phyloP scores from a whole-genome alignment of 163 green algal genomes.

The Scenedesmus sp. region DNA sequence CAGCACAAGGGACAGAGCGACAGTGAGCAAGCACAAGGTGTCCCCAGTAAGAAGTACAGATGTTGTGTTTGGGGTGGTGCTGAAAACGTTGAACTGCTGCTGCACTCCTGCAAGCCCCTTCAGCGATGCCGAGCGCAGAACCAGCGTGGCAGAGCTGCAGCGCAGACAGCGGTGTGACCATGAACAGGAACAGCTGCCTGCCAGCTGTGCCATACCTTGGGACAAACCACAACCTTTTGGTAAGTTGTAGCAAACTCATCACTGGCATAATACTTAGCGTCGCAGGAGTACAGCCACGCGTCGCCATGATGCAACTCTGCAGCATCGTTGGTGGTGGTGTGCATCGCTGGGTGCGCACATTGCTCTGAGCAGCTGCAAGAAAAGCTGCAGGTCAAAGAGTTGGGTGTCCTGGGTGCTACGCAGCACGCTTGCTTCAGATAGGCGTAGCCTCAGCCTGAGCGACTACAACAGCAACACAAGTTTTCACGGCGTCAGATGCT shows the following conservation, averaged over 20 bases:
- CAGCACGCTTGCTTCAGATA: neutral
- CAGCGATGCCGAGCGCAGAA: neutral
- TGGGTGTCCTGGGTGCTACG: neutral
- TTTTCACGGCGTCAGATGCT: too few relatives aligned
- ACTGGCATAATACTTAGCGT: neutral
- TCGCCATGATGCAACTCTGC: neutral
- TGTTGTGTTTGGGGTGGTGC: too few relatives aligned
- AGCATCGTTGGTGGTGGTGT: neutral
- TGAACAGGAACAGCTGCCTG: neutral
- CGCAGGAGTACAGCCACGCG: neutral
- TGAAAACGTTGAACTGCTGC: too few relatives aligned
- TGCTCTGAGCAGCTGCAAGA: neutral
- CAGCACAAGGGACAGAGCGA: neutral
- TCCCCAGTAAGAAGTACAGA: neutral
- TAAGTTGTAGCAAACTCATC: neutral
- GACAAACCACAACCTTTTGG: neutral
- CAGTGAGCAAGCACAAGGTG: neutral
- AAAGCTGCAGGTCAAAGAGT: neutral
- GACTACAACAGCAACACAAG: neutral
- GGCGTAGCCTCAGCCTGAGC: neutral
- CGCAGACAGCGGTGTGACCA: too few relatives aligned
- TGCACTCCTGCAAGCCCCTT: neutral
- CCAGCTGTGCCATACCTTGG: neutral
- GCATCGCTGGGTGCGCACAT: slow-evolving; percentile 4
- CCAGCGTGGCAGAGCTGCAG: too few relatives aligned